Percentiles rank a stretch among this genome's conserved stretches.
phyloP scores from a whole-genome alignment of 371 early-diverging fungal genomes.

The Mucor plumbeus region DNA sequence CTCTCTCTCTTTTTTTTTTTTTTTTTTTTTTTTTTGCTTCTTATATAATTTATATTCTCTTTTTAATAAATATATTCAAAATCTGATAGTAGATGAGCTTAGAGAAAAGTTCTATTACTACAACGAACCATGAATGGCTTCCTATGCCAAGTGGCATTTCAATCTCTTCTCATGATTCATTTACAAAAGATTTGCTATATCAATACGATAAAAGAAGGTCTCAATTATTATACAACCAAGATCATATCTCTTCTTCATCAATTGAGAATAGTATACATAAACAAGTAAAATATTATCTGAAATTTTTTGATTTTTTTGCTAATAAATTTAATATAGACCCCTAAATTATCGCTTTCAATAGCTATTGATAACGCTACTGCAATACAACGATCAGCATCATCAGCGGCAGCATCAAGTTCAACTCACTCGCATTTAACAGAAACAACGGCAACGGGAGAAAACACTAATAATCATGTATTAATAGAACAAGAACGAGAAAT shows the following conservation, averaged over 20 bases:
- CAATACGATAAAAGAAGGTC: conserved; percentile 28
- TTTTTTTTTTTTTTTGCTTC: conserved; percentile 9
- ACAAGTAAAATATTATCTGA: neutral
- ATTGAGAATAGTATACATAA: too few relatives aligned
- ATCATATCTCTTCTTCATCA: neutral
- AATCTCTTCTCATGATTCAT: conserved; percentile 29
- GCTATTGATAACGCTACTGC: neutral
- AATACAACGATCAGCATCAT: neutral
- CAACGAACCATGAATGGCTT: conserved; percentile 28
- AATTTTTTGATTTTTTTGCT: too few relatives aligned
- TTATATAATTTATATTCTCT: neutral
- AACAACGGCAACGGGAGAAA: conserved; percentile 4
- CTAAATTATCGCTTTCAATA: neutral
- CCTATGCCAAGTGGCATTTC: conserved; percentile 39
- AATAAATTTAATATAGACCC: neutral
- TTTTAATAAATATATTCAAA: conserved; percentile 10
- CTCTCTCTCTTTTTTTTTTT: conserved; percentile 3
- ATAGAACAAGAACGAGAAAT: conserved; percentile 6
- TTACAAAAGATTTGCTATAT: conserved; percentile 31
- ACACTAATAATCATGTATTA: neutral
- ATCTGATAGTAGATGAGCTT: conserved; percentile 5
- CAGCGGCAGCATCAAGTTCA: neutral
- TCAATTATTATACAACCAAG: neutral
- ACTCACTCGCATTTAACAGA: neutral
- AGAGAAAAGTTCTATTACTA: neutral